These are phyloP conservation scores for Kwoniella pini DNA, from an alignment of 768 basidiomycete species.

Conservation along the genomic window DNA sequence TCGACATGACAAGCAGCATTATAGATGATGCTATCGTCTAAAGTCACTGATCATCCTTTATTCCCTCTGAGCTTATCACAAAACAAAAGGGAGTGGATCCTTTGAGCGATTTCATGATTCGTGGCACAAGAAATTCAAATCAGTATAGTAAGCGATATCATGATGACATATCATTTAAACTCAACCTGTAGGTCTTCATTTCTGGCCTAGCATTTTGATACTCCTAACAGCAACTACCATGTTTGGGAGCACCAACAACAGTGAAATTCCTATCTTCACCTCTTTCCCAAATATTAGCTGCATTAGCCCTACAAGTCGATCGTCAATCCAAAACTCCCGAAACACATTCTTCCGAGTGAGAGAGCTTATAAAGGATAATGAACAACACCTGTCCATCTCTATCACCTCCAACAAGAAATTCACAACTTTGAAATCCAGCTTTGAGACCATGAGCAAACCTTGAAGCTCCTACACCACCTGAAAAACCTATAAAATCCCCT, in stretches of 20 bases:
- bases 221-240: not conserved
- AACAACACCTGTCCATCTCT: conserved; percentile 12
- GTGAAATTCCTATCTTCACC: conserved; percentile 2
- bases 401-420: conserved; percentile 21
- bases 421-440: conserved; percentile 10
- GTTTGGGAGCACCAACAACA: not conserved
- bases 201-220: no score
- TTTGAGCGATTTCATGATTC: no score
- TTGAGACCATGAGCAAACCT: conserved; percentile 18
- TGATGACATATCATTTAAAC: no score
- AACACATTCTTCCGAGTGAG: no score
- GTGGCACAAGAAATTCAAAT: no score
- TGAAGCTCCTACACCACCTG: conserved; percentile 7
- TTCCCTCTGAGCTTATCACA: no score
- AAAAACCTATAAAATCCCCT: conserved; percentile 26
- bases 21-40: no score
- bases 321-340: not conserved
- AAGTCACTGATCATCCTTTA: no score
- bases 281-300: conserved; percentile 7
- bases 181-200: no score
- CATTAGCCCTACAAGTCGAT: not conserved
- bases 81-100: no score
- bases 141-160: no score
- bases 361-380: conserved; percentile 19
- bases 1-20: no score